Percentiles rank a stretch among this genome's conserved stretches.
Conservation (phyloP, 73 alveolate genomes). For the Uronychia binucleata region DNA sequence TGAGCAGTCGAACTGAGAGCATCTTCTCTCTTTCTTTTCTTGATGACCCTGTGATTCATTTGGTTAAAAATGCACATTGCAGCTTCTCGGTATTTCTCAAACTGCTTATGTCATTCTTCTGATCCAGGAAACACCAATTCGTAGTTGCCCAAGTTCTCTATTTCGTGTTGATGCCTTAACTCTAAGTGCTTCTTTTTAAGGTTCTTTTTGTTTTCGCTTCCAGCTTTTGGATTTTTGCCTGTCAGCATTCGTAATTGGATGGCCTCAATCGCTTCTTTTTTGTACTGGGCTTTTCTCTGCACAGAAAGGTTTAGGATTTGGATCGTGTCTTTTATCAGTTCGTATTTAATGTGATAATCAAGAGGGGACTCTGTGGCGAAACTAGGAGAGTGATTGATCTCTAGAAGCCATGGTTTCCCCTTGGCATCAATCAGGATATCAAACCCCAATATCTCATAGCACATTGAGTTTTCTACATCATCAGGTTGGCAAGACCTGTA, state of each 20-base stretch:
- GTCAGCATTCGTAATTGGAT: constrained; percentile 20
- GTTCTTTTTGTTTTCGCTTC: no score
- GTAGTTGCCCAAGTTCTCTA: no score
- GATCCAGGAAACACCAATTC: no score
- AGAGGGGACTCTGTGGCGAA: constrained; percentile 40
- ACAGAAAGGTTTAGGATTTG: constrained; percentile 16
- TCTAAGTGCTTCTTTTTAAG: no score
- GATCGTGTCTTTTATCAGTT: constrained; percentile 46
- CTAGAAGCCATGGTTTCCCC: constrained; percentile 44
- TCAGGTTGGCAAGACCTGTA: no score
- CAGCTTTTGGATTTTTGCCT: constrained; percentile 27
- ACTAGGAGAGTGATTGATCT: constrained; percentile 36
- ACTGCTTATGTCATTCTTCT: no score
- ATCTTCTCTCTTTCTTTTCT: no score
- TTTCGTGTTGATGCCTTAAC: no score
- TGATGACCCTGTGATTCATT: no score
- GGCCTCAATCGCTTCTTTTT: constrained; percentile 55
- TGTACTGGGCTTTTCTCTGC: constrained; percentile 26
- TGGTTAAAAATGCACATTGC: no score
- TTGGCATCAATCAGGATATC: constrained; percentile 35
- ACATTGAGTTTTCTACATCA: constrained; percentile 39
- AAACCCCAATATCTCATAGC: constrained; percentile 40
- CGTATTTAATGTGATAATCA: constrained; percentile 34
- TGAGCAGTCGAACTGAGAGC: no score
- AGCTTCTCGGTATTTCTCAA: no score